Evolutionary conservation across 139 green algal species (phyloP).

Genomic region (Auxenochlorella pyrenoidosa): DNA sequence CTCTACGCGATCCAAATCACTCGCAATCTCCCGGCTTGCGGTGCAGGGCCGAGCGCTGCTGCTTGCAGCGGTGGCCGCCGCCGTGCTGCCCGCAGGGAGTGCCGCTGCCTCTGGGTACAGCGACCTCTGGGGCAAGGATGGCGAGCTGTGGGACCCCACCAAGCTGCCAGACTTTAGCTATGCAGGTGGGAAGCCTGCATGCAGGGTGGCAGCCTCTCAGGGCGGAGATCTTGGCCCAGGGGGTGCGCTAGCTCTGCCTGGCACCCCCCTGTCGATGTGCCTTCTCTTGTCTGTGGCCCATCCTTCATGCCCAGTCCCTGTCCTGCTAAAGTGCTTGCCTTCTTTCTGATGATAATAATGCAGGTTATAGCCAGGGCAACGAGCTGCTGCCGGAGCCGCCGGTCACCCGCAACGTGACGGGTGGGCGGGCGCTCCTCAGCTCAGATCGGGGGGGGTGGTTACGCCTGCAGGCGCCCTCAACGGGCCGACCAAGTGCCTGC

Average conservation of each 20-base stretch:
- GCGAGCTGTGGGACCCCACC: slow-evolving; percentile 6
- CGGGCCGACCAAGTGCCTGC: no score
- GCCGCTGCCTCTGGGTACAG: not conserved
- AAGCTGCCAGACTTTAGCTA: slow-evolving; percentile 23
- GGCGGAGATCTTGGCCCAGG: no score
- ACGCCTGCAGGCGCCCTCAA: no score
- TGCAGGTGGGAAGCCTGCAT: not conserved
- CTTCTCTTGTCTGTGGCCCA: not conserved
- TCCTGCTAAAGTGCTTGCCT: no score
- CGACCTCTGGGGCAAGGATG: slow-evolving; percentile 18
- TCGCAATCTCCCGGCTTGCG: not conserved
- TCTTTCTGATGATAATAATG: no score
- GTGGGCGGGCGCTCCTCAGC: not conserved
- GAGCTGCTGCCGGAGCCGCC: not conserved
- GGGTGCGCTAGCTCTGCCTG: not conserved
- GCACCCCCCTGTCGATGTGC: not conserved
- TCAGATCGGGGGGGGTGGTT: no score
- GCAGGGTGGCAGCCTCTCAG: not conserved
- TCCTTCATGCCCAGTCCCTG: not conserved
- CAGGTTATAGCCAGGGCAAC: slow-evolving; percentile 28
- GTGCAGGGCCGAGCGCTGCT: not conserved
- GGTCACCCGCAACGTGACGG: not conserved
- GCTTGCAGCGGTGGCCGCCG: not conserved
- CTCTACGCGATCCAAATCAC: not conserved
- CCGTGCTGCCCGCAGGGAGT: not conserved